phyloP scores from a whole-genome alignment of 192 early-diverging fungal genomes.

The Cetraspora pellucida region DNA sequence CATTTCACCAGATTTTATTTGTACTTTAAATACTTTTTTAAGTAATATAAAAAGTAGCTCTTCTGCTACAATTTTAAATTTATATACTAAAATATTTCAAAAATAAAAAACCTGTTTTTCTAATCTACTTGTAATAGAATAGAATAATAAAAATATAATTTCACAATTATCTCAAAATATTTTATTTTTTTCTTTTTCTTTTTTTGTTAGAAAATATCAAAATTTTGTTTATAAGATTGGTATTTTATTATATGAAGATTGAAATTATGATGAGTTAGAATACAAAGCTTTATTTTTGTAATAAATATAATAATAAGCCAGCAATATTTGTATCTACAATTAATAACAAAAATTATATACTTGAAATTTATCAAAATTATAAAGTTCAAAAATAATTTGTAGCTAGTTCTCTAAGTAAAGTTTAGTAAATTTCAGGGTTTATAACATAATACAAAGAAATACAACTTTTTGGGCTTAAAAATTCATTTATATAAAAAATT shows the following conservation, averaged over 20 bases:
- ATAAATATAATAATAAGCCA: background rate
- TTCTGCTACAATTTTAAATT: background rate
- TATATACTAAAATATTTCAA: background rate
- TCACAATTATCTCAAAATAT: constrained; percentile 7
- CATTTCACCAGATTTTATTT: no score
- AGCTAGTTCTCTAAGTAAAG: background rate
- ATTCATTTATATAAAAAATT: background rate
- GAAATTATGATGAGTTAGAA: background rate
- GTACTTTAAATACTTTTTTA: background rate
- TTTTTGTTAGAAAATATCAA: background rate
- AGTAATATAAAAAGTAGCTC: background rate
- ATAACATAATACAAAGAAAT: background rate
- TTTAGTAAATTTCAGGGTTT: background rate
- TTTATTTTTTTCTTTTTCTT: background rate
- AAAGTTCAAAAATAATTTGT: background rate
- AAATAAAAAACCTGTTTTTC: background rate
- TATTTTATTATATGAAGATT: background rate
- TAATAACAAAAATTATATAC: background rate
- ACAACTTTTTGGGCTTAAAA: background rate
- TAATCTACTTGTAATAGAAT: background rate
- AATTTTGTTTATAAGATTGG: background rate
- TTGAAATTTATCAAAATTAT: background rate
- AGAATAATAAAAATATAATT: background rate
- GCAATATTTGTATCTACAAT: constrained; percentile 1
- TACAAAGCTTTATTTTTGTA: background rate